Base-by-base conservation (phyloP, 208 protist genomes). In the Acanthamoeba healyi region DNA sequence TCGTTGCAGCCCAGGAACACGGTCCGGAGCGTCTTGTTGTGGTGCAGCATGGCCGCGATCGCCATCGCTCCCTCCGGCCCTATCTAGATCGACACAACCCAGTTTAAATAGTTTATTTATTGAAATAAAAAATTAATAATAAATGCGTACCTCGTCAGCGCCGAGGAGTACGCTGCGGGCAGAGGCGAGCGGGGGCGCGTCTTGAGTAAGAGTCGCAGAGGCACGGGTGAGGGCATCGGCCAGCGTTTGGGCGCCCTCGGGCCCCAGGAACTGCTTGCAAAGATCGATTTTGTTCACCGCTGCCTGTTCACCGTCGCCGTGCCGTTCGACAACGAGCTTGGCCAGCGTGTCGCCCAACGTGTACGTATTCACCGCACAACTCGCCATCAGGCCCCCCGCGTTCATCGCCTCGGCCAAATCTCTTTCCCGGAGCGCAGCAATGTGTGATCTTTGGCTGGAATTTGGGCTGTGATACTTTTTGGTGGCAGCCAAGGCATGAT, bases 1-100 rank as follows among this genome's bases (percentile, higher is more conserved):
- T 72, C 54, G 58, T 91, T 91, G 54, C 54, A 63, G n/a, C 84
- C 84, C 14, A 91, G 84, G n/a, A 87, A 87, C 19, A 87, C 79
- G 17, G 79, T 87, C 1, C 79, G 42, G 2, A 87, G 44, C 14
- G 46, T 87, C 22, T 58, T n/a, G 49, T 87, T 87, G 14, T 51
- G 42, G 49, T 63, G 79, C 24, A 87, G 49, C 79, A 61, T 61
- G 1, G 79, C n/a, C 15, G 79, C 79, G 44, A 87, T 58, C 32
- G 79, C 79, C 49, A 51, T 51, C 22, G 79, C 79, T 29, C 79
- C 79, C 32, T 87, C 42, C 6, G 79, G 46, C 0, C 79, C 79
- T 1, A 87, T 87, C 79, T 87, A 29, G 38, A 49, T 12, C 12
- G 1, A 3, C 29, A 65, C 10, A 38, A 4, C 29, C 24, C 7